Conservation (phyloP, 768 basidiomycete species). For the Leccinum variicolor region DNA sequence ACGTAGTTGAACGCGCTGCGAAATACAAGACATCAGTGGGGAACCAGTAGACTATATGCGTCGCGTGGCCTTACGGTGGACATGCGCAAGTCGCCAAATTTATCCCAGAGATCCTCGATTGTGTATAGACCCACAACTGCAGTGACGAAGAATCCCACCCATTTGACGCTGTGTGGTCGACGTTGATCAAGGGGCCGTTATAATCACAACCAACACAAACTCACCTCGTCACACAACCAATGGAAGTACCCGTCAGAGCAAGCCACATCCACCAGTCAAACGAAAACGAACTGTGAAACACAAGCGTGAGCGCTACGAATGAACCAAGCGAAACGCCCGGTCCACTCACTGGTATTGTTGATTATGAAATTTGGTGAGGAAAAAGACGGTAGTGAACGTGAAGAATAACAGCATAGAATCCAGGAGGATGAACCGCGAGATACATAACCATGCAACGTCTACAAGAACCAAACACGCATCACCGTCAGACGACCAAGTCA, state of each 20-base stretch:
- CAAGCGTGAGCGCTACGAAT: constrained; percentile 1
- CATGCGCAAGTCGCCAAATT: constrained; percentile 95
- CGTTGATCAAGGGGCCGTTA: not conserved
- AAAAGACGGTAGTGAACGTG: constrained; percentile 95
- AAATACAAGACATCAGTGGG: constrained; percentile 4
- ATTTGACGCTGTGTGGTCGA: constrained; percentile 68
- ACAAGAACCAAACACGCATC: not conserved
- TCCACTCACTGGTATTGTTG: constrained; percentile 83
- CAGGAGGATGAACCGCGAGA: constrained; percentile 94
- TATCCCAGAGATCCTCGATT: constrained; percentile 97
- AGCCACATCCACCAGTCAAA: constrained; percentile 99
- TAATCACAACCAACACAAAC: constrained; percentile 4
- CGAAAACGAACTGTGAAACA: constrained; percentile 70
- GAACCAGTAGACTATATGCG: not conserved
- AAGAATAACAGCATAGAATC: constrained; percentile 99
- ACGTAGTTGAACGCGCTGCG: constrained; percentile 76
- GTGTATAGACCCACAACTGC: constrained; percentile 95
- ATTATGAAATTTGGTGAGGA: constrained; percentile 94
- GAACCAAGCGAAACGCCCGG: not conserved
- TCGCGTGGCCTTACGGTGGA: constrained; percentile 60
- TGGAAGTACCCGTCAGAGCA: constrained; percentile 86
- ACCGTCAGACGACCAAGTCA: not conserved
- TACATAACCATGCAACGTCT: constrained; percentile 97
- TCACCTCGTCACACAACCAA: constrained; percentile 92
- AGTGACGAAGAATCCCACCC: constrained; percentile 94